Evolutionary conservation across 805 yeast species (phyloP).

Genomic region (Hanseniaspora thailandica): DNA sequence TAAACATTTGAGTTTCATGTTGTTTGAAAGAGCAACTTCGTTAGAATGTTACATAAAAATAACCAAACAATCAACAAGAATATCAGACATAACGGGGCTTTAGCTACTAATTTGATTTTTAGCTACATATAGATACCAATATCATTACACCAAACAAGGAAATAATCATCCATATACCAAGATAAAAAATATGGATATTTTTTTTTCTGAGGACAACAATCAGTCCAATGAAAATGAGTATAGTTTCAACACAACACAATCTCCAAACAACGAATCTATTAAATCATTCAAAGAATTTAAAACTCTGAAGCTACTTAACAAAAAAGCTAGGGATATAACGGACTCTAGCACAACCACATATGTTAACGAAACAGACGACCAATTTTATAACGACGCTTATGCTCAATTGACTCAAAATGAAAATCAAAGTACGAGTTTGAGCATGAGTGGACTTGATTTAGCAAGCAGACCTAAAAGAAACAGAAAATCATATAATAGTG

Average conservation of each 20-base stretch:
- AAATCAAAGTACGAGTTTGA: not conserved
- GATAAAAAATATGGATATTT: not conserved
- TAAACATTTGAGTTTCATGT: not conserved
- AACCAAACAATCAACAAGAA: too few relatives aligned
- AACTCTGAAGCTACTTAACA: not conserved
- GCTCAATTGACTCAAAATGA: constrained; percentile 2
- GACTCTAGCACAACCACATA: not conserved
- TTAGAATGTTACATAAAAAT: too few relatives aligned
- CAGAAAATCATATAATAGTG: constrained; percentile 8
- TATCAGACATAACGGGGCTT: not conserved
- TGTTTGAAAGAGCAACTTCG: too few relatives aligned
- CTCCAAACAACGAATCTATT: constrained; percentile 13
- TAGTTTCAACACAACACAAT: not conserved
- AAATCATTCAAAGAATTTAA: constrained; percentile 12
- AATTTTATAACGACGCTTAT: not conserved
- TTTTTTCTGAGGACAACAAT: not conserved
- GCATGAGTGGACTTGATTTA: not conserved
- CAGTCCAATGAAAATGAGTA: not conserved
- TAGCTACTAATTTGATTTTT: not conserved
- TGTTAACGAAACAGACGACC: not conserved
- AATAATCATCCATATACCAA: not conserved
- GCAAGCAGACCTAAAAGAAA: constrained; percentile 1
- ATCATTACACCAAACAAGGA: not conserved
- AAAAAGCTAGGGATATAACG: constrained; percentile 1
- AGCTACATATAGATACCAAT: not conserved